Conservation (phyloP, 768 basidiomycete species). For the Gloeostereum incarnatum region DNA sequence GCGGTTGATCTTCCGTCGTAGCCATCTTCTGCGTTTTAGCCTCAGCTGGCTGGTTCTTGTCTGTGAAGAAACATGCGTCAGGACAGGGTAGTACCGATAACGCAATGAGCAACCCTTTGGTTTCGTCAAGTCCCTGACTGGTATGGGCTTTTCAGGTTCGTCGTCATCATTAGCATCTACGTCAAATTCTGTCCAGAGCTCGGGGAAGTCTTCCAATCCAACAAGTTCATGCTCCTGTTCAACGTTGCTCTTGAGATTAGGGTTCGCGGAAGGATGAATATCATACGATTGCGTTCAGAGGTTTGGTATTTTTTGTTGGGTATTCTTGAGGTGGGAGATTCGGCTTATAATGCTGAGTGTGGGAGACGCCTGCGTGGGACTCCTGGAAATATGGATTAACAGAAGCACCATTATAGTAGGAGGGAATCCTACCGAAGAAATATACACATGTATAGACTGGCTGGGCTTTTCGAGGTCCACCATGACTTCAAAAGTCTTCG, state of each 20-base stretch:
- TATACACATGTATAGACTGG: conserved; percentile 51
- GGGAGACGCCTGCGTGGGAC: conserved; percentile 56
- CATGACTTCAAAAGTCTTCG: conserved; percentile 50
- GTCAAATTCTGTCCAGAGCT: conserved; percentile 43
- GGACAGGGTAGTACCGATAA: background rate
- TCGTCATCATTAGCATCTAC: conserved; percentile 15
- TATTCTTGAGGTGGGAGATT: conserved; percentile 41
- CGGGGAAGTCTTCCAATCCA: conserved; percentile 58
- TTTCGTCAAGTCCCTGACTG: conserved; percentile 26
- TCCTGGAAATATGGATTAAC: conserved; percentile 38
- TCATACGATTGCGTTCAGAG: conserved; percentile 48
- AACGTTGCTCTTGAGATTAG: background rate
- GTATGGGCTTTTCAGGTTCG: conserved; percentile 13
- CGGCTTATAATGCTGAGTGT: conserved; percentile 48
- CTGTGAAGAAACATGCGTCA: background rate
- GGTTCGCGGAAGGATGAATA: background rate
- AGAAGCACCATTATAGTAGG: conserved; percentile 5
- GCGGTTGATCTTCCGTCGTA: background rate
- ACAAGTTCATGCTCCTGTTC: conserved; percentile 55
- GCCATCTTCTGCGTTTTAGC: conserved; percentile 1
- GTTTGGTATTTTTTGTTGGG: conserved; percentile 65
- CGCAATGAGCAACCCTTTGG: conserved; percentile 10
- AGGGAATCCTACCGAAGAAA: conserved; percentile 44
- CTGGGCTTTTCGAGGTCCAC: conserved; percentile 66
- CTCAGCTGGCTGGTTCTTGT: conserved; percentile 4